These are phyloP conservation scores for Chenopodium quinoa DNA, from an alignment of 148 eudicot species.

Conservation along the genomic window DNA sequence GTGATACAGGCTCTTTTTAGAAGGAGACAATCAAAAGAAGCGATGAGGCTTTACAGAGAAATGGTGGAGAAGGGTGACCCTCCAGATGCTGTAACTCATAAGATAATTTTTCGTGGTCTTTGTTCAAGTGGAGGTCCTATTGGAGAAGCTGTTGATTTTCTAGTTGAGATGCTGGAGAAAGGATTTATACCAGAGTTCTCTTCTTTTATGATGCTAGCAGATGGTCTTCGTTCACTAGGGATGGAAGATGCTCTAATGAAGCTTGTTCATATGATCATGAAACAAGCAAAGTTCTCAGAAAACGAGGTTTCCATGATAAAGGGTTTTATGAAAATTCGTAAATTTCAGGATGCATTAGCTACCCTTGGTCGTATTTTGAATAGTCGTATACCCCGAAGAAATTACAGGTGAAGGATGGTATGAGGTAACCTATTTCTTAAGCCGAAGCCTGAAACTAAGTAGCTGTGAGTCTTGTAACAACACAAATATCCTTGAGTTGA, in stretches of 20 bases:
- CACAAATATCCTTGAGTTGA: slow-evolving; percentile 1
- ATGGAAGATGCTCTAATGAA: slow-evolving; percentile 76
- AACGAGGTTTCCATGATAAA: slow-evolving; percentile 70
- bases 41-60: slow-evolving; percentile 71
- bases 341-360: slow-evolving; percentile 80
- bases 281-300: slow-evolving; percentile 49
- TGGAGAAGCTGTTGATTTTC: slow-evolving; percentile 82
- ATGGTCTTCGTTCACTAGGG: slow-evolving; percentile 71
- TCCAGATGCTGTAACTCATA: slow-evolving; percentile 70
- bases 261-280: slow-evolving; percentile 69
- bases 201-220: slow-evolving; percentile 77
- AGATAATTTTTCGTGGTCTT: slow-evolving; percentile 78
- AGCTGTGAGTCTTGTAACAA: not conserved
- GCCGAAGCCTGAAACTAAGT: not conserved
- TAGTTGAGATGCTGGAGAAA: slow-evolving; percentile 65
- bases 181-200: slow-evolving; percentile 68
- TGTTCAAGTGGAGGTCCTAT: slow-evolving; percentile 92
- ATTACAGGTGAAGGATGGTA: slow-evolving; percentile 20
- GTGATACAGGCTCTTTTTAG: slow-evolving; percentile 69
- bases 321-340: slow-evolving; percentile 81
- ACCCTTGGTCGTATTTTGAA: slow-evolving; percentile 58
- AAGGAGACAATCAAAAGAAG: slow-evolving; percentile 56
- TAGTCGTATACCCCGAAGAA: slow-evolving; percentile 37
- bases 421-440: not conserved
- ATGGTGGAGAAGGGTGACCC: slow-evolving; percentile 76